Evolutionary conservation across 169 alveolate species (phyloP), one percentile per base, ranked within the genome.

Genomic region (Plasmodium gallinaceum): DNA sequence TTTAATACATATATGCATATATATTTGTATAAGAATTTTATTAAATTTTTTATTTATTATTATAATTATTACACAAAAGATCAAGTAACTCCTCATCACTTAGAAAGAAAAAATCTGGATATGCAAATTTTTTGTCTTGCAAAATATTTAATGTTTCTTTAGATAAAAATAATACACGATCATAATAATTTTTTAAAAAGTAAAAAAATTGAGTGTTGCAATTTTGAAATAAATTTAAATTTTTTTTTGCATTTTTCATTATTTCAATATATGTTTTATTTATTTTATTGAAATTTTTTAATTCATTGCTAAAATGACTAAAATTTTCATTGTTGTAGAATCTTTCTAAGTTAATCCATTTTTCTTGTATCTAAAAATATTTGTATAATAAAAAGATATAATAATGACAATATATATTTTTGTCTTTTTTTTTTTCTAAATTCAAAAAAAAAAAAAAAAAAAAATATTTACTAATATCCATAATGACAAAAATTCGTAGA

Each of bases 181-280:
- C 91, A 46, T 83, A 52, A 26, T 68, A 83, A 62, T 68, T 83
- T 83, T 83, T 83, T 16, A 83, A 43, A 68, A 83, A 58, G 46
- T 83, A 83, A 58, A 83, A 83, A 69, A 83, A 83, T 26, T 83
- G 72, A 37, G 85, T 66, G 39, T 68, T 83, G 16, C 74, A 68
- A 48, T 39, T 57, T 43, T 69, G 80, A 32, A 68, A 83, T 32
- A 83, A 42, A 71, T 83, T 69, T 24, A 68, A 66, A 54, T 83
- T 83, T 83, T 83, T 83, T 52, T 83, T 83, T 14, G 52, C 51
- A 57, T 66, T 83, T 83, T 83, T 83, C 91, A 83, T 83, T 54
- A 83, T 83, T 61, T 83, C 85, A 52, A 68, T 45, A 22, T 83
- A 83, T n/a, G 85, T 83, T 83, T 68, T 83, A 69, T 83, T 83